Evolutionary conservation across 805 yeast species (phyloP).

Genomic region (Barnettozyma sucrosica): DNA sequence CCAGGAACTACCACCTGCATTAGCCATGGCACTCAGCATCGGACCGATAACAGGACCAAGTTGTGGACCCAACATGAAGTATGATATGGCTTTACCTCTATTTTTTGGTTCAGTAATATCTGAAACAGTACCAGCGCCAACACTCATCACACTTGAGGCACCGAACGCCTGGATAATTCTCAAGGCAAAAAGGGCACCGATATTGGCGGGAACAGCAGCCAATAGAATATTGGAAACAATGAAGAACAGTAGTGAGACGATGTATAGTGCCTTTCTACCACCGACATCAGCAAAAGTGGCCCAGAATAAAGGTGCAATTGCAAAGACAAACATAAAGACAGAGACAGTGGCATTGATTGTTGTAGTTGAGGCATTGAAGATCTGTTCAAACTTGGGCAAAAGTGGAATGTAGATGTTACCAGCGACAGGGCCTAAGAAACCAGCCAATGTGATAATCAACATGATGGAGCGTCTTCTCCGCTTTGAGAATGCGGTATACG

Average conservation of each 20-base stretch:
- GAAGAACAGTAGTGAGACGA: conserved; percentile 51
- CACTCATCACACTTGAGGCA: conserved; percentile 81
- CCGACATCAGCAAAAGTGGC: conserved; percentile 50
- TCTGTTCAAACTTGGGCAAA: conserved; percentile 38
- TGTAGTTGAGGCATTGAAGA: conserved; percentile 36
- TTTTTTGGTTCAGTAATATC: conserved; percentile 63
- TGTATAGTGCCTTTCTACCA: conserved; percentile 60
- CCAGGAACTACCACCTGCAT: conserved; percentile 69
- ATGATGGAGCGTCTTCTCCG: conserved; percentile 31
- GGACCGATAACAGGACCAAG: conserved; percentile 87
- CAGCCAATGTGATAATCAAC: conserved; percentile 39
- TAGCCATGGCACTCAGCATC: conserved; percentile 67
- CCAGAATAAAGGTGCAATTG: conserved; percentile 52
- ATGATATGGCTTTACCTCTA: conserved; percentile 79
- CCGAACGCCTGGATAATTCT: conserved; percentile 74
- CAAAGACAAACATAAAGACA: conserved; percentile 50
- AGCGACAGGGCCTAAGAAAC: conserved; percentile 50
- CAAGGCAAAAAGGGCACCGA: conserved; percentile 62
- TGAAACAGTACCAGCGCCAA: conserved; percentile 87
- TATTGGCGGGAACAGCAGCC: conserved; percentile 56
- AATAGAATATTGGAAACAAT: conserved; percentile 60
- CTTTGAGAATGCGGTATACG: conserved; percentile 31
- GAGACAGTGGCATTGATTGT: conserved; percentile 51
- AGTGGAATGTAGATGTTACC: conserved; percentile 56
- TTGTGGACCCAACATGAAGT: conserved; percentile 81